These are phyloP conservation scores for Usnea hakonensis DNA, from an alignment of 495 filamentous ascomycete species.

Conservation along the genomic window DNA sequence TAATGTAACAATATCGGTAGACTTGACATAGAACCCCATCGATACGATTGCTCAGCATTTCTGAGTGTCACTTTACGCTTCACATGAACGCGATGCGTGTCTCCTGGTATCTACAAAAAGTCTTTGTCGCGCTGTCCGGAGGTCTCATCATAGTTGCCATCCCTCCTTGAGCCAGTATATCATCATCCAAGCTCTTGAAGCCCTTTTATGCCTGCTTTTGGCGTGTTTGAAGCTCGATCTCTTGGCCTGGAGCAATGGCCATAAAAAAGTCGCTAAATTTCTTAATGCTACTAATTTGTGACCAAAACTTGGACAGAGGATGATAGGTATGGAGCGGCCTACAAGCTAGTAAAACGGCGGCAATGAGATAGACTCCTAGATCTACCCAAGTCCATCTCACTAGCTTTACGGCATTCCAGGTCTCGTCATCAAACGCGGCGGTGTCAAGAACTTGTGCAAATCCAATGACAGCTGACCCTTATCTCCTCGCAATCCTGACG, in stretches of 20 bases:
- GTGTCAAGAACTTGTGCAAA: constrained; percentile 26
- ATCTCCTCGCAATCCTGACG: too few relatives aligned
- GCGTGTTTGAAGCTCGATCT: neutral
- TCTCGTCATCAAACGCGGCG: constrained; percentile 19
- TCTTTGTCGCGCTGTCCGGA: too few relatives aligned
- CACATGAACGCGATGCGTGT: too few relatives aligned
- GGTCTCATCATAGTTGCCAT: too few relatives aligned
- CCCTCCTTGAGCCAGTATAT: neutral
- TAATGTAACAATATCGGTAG: too few relatives aligned
- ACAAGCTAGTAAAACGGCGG: constrained; percentile 37
- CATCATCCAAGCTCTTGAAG: neutral
- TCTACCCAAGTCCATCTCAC: constrained; percentile 36
- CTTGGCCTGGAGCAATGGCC: neutral
- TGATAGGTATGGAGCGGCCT: constrained; percentile 30
- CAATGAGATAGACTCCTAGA: constrained; percentile 35
- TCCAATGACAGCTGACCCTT: constrained; percentile 26
- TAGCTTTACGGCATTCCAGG: constrained; percentile 25
- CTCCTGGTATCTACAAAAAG: too few relatives aligned
- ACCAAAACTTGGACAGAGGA: neutral
- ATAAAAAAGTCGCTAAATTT: neutral
- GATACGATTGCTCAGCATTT: too few relatives aligned
- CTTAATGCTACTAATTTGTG: neutral
- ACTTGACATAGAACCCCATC: too few relatives aligned
- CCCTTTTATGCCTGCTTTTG: neutral
- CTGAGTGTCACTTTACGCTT: too few relatives aligned